Conservation (phyloP, 1,284 basidiomycete species). For the Acaromyces ingoldii region DNA sequence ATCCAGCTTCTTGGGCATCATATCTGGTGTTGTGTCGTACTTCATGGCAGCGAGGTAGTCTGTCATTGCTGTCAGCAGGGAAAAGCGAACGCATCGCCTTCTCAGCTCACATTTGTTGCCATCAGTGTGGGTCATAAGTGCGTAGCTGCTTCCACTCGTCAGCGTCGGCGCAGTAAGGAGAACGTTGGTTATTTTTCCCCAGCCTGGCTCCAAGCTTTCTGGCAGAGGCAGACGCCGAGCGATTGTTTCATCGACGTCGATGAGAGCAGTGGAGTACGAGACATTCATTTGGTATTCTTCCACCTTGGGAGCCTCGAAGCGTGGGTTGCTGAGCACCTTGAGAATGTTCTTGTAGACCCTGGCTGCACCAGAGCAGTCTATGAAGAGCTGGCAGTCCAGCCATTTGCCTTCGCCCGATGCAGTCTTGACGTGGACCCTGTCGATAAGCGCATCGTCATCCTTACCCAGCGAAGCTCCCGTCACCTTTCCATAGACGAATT, state of each 20-base stretch:
- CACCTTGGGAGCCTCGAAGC: not conserved
- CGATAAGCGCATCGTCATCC: no score
- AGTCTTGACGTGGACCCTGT: no score
- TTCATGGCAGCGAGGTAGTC: no score
- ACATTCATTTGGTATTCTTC: not conserved
- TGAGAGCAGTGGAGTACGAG: not conserved
- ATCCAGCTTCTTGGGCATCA: not conserved
- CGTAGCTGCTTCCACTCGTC: no score
- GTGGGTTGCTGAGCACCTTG: not conserved
- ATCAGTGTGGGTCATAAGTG: not conserved
- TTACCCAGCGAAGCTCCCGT: not conserved
- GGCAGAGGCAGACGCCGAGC: not conserved
- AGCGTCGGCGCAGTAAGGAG: no score
- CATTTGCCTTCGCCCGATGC: no score
- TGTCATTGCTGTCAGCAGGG: no score
- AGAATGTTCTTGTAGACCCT: not conserved
- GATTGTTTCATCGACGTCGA: not conserved
- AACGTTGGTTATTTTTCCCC: no score
- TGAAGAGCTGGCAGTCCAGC: not conserved
- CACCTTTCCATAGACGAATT: not conserved
- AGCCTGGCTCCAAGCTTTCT: no score
- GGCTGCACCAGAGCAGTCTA: not conserved
- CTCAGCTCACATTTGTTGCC: not conserved
- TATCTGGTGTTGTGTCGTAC: no score
- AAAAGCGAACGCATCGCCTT: no score